Evolutionary conservation across 179 eudicot genomes (phyloP), one percentile per base, ranked within the genome.

Genomic region (Actinidia polygama): DNA sequence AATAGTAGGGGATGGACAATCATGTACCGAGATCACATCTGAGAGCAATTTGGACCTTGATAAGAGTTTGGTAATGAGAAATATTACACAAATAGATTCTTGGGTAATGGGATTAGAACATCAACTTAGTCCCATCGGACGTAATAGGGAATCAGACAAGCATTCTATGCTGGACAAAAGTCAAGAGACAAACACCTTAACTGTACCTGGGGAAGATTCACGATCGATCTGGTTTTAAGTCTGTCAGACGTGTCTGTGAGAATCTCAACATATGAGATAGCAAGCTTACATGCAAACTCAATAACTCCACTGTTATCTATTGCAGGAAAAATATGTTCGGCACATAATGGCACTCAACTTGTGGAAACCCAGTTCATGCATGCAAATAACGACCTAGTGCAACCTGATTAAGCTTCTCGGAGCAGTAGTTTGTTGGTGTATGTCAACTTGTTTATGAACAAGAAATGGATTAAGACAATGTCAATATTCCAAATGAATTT

Each of bases 401-500:
- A 75, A 57, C 36, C 36, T 2, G 59, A 58, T 73, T 81, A 84
- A 57, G 69, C 69, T 75, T 81, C 63, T 30, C 5, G 46, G 55
- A 63, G 49, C 15, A 70, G 85, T 82, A 87, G 80, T 7, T 83
- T 91, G 0, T 63, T 69, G 49, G 58, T 79, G 73, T 64, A 83
- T 49, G 81, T 58, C 50, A 77, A 82, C 36, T 30, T 85, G 84
- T 85, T 85, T 14, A 72, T 75, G 63, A 89, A 69, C 73, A 82
- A 83, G 86, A 84, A 90, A 73, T 79, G 88, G 46, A 79, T 67
- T 54, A 30, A 79, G 80, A 15, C 90, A 53, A 86, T 83, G 67
- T 80, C 91, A 47, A 83, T 91, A 55, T 80, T 91, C 36, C 80
- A 89, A 19, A 93, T 93, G 97, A 82, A 83, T 63, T 78, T 85